phyloP scores from a whole-genome alignment of 768 basidiomycete genomes.

The Galerina marginata region DNA sequence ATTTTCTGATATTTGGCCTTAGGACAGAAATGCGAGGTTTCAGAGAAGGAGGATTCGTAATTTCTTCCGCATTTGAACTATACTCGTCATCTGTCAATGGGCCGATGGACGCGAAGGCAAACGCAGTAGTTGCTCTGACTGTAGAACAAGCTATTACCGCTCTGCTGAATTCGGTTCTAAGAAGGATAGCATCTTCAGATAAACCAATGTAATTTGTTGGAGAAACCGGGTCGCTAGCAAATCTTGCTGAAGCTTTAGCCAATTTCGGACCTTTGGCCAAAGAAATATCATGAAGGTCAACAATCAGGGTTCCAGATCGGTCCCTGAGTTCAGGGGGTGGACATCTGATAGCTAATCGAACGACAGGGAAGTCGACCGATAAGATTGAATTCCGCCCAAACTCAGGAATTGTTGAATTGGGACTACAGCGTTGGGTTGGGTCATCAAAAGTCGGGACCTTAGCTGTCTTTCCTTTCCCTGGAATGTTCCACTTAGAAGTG shows the following conservation, averaged over 20 bases:
- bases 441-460: background rate
- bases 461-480: background rate
- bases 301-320: slow-evolving; percentile 71
- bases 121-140: slow-evolving; percentile 44
- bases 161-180: slow-evolving; percentile 49
- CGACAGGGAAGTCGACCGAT: slow-evolving; percentile 51
- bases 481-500: slow-evolving; percentile 7
- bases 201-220: slow-evolving; percentile 2
- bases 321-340: slow-evolving; percentile 53
- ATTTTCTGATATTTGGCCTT: slow-evolving; percentile 22
- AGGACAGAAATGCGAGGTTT: slow-evolving; percentile 42
- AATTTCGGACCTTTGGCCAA: slow-evolving; percentile 28
- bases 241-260: slow-evolving; percentile 28
- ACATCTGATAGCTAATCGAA: slow-evolving; percentile 73
- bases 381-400: slow-evolving; percentile 3
- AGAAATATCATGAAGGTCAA: slow-evolving; percentile 64
- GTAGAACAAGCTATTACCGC: slow-evolving; percentile 56
- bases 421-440: too few relatives aligned
- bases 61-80: background rate
- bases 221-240: slow-evolving; percentile 26
- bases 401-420: too few relatives aligned
- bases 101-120: slow-evolving; percentile 57
- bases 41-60: slow-evolving; percentile 20
- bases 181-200: slow-evolving; percentile 30
- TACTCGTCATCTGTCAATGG: slow-evolving; percentile 32